Percentiles rank a stretch among this genome's conserved stretches.
phyloP scores from a whole-genome alignment of 257 asterid species.

The Verbena officinalis region DNA sequence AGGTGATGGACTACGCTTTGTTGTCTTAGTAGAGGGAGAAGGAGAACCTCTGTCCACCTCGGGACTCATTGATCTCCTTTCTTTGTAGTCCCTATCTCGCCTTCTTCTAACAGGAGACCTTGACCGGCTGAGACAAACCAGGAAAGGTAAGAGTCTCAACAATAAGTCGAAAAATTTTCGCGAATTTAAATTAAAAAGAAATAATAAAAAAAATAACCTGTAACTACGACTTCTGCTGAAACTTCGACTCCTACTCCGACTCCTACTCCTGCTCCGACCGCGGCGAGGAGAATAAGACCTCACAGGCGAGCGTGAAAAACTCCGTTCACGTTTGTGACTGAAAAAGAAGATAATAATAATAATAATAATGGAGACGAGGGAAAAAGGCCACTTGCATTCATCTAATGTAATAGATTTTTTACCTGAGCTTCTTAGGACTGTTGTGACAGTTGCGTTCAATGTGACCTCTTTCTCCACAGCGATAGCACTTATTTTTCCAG shows the following conservation, averaged over 20 bases:
- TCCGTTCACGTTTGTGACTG: constrained; percentile 26
- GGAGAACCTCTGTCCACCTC: constrained; percentile 34
- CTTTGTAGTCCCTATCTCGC: constrained; percentile 38
- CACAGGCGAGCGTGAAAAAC: constrained; percentile 51
- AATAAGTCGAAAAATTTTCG: background rate
- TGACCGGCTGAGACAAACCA: constrained; percentile 48
- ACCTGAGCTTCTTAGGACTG: constrained; percentile 72
- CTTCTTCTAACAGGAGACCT: constrained; percentile 60
- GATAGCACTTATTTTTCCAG: constrained; percentile 78
- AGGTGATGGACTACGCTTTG: constrained; percentile 52
- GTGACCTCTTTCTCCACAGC: constrained; percentile 80
- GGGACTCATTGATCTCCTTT: constrained; percentile 58
- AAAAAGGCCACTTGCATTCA: background rate
- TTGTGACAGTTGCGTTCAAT: constrained; percentile 64
- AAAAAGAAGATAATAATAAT: background rate
- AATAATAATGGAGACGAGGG: background rate
- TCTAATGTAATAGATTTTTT: background rate
- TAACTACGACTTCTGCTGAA: constrained; percentile 51
- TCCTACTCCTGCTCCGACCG: constrained; percentile 49
- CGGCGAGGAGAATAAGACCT: constrained; percentile 62
- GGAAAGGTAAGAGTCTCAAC: background rate
- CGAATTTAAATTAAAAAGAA: background rate
- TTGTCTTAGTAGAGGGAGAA: constrained; percentile 45
- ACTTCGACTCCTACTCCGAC: constrained; percentile 47
- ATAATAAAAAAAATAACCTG: constrained; percentile 23